Evolutionary conservation across 768 basidiomycete genomes (phyloP).

Genomic region (Naganishia randhawae): DNA sequence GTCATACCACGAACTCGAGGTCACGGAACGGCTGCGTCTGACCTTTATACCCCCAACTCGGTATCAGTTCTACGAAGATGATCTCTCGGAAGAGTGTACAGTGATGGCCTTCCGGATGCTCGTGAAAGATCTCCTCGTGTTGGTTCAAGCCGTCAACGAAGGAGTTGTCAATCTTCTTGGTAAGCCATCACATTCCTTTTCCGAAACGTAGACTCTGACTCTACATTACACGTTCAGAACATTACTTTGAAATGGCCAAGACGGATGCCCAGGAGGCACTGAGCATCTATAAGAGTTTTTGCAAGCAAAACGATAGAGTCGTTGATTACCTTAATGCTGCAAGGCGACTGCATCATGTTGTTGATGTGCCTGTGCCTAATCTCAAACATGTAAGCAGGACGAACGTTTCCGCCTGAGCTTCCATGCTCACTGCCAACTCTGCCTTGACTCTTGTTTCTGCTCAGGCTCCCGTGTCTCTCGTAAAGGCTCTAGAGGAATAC

Average conservation of each 20-base stretch:
- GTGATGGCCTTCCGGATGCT: conserved; percentile 85
- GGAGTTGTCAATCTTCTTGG: conserved; percentile 65
- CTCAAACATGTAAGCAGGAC: conserved; percentile 64
- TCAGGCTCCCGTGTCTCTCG: conserved; percentile 91
- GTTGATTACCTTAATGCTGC: conserved; percentile 90
- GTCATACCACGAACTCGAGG: conserved; percentile 45
- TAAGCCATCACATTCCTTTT: conserved; percentile 35
- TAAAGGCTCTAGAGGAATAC: conserved; percentile 88
- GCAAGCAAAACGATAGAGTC: conserved; percentile 80
- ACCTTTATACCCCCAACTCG: conserved; percentile 1
- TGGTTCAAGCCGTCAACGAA: conserved; percentile 95
- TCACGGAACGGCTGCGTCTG: background rate
- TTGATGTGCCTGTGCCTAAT: conserved; percentile 91
- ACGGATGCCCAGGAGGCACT: conserved; percentile 83
- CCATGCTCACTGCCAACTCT: conserved; percentile 38
- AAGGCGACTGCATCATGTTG: conserved; percentile 82
- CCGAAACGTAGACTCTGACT: background rate
- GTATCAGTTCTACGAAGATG: conserved; percentile 81
- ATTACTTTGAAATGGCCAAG: conserved; percentile 98
- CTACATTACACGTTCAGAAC: conserved; percentile 55
- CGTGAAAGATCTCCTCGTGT: conserved; percentile 88
- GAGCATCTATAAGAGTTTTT: conserved; percentile 85
- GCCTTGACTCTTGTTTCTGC: conserved; percentile 16
- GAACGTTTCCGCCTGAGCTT: background rate
- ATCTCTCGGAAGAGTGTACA: conserved; percentile 85